Percentiles rank a stretch among this genome's conserved stretches.
These are phyloP conservation scores for Metrosideros polymorpha DNA, from an alignment of 441 rosid species.

Conservation along the genomic window DNA sequence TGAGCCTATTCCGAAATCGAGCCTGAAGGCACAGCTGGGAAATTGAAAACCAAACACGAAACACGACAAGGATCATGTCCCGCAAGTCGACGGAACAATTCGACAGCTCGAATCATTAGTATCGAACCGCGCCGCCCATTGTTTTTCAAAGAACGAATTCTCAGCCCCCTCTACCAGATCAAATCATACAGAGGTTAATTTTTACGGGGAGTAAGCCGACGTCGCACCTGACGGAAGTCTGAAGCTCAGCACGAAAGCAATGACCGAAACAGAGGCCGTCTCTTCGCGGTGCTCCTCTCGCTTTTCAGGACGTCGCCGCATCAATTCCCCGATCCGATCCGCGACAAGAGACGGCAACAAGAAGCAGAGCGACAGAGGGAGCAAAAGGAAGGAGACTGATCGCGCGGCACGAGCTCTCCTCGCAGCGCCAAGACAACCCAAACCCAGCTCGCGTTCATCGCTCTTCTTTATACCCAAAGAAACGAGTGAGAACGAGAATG, in stretches of 20 bases:
- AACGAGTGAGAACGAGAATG: background rate
- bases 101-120: background rate
- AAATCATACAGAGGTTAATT: background rate
- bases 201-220: too few relatives aligned
- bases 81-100: background rate
- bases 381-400: background rate
- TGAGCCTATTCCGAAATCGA: background rate
- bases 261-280: background rate
- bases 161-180: background rate
- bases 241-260: background rate
- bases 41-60: background rate
- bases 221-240: background rate
- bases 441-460: background rate
- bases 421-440: background rate
- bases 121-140: background rate
- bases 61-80: background rate
- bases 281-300: background rate
- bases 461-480: background rate
- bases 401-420: background rate
- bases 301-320: background rate
- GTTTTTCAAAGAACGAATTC: background rate
- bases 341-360: background rate
- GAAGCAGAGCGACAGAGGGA: background rate
- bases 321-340: background rate
- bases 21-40: background rate